phyloP scores from a whole-genome alignment of 306 rosid species.

The Nissolia schottii region DNA sequence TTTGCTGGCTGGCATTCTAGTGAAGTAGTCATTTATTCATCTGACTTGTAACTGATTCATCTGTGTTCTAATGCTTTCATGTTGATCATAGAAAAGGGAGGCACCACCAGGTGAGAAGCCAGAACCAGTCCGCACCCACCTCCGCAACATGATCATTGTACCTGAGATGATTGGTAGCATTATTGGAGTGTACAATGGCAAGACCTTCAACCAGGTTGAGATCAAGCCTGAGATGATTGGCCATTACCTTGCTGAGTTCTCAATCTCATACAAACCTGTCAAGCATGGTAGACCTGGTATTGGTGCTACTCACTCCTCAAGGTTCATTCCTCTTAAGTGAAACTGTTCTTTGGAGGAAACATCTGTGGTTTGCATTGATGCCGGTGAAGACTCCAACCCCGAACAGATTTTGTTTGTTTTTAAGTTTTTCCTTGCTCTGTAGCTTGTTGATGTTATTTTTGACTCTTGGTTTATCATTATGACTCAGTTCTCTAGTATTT shows the following conservation, averaged over 20 bases:
- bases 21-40: no score
- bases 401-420: slow-evolving; percentile 31
- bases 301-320: slow-evolving; percentile 97
- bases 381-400: slow-evolving; percentile 12
- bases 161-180: slow-evolving; percentile 95
- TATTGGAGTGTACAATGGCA: slow-evolving; percentile 89
- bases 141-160: slow-evolving; percentile 84
- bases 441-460: slow-evolving; percentile 17
- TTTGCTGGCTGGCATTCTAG: no score
- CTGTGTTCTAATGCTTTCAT: neutral
- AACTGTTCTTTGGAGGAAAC: neutral
- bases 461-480: neutral
- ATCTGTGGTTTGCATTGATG: slow-evolving; percentile 19
- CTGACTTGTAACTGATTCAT: no score
- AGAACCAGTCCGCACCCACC: slow-evolving; percentile 88
- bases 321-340: slow-evolving; percentile 98
- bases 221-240: slow-evolving; percentile 93
- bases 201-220: slow-evolving; percentile 92
- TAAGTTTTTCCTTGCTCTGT: neutral
- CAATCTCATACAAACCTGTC: slow-evolving; percentile 92
- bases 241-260: slow-evolving; percentile 88
- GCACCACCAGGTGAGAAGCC: slow-evolving; percentile 95
- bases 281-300: slow-evolving; percentile 98
- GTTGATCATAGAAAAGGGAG: slow-evolving; percentile 64
- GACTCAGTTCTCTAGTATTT: neutral